A percentile compares a stretch with the other conserved stretches of the same genome.
These are phyloP conservation scores for Lactarius hatsudake DNA, from an alignment of 768 basidiomycete genomes.

Conservation along the genomic window DNA sequence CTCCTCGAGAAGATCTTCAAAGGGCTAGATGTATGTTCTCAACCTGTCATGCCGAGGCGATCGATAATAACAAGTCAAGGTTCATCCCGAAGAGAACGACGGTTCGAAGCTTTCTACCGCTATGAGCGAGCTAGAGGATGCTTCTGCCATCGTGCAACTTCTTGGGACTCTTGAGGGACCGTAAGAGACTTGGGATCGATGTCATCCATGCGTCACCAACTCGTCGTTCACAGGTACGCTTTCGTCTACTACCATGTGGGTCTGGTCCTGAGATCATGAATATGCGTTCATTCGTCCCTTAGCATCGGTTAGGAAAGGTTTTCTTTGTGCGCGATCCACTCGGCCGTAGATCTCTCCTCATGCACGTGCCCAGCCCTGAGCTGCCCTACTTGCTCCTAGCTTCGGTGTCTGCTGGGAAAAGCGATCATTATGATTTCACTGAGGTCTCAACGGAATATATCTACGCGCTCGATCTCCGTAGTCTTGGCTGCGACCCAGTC, in stretches of 20 bases:
- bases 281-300: conserved; percentile 12
- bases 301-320: conserved; percentile 48
- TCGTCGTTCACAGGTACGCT: conserved; percentile 55
- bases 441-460: conserved; percentile 62
- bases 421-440: conserved; percentile 49
- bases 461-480: conserved; percentile 49
- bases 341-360: conserved; percentile 79
- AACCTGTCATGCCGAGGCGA: neutral
- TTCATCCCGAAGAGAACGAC: conserved; percentile 65
- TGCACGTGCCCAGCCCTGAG: conserved; percentile 52
- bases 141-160: conserved; percentile 46
- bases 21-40: conserved; percentile 60
- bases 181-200: conserved; percentile 43
- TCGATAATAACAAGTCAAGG: conserved; percentile 37
- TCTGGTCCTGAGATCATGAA: neutral
- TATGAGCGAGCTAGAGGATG: conserved; percentile 30
- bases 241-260: conserved; percentile 76
- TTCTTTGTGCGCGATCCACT: conserved; percentile 83
- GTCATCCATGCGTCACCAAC: conserved; percentile 5
- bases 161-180: conserved; percentile 76
- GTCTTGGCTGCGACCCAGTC: conserved; percentile 21
- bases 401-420: conserved; percentile 58
- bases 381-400: conserved; percentile 58
- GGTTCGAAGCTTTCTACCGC: conserved; percentile 50
- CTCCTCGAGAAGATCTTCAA: conserved; percentile 57